Evolutionary conservation across 371 early-diverging fungal species (phyloP).

Genomic region (Dentiscutata heterogama): DNA sequence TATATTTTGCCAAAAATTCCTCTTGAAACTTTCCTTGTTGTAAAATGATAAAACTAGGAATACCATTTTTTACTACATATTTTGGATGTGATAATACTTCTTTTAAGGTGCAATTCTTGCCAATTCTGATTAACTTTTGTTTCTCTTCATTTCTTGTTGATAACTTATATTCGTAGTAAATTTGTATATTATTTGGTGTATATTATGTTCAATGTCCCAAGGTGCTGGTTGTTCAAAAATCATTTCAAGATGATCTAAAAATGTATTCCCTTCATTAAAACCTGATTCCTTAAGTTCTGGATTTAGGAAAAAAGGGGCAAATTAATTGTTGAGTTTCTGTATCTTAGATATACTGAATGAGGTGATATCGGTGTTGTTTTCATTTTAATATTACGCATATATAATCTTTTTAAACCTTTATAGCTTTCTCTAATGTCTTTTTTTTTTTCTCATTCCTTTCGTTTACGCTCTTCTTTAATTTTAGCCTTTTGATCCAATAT

Average conservation of each 20-base stretch:
- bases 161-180: constrained; percentile 76
- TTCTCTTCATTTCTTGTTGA: constrained; percentile 59
- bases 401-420: constrained; percentile 55
- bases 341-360: constrained; percentile 76
- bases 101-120: constrained; percentile 64
- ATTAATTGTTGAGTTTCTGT: constrained; percentile 66
- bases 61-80: constrained; percentile 72
- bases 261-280: constrained; percentile 84
- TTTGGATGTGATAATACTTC: constrained; percentile 65
- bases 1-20: constrained; percentile 69
- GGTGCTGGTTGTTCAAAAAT: constrained; percentile 94
- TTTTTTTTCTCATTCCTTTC: constrained; percentile 62
- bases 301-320: constrained; percentile 95
- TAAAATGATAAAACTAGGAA: constrained; percentile 77
- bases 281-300: constrained; percentile 95
- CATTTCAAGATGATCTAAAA: constrained; percentile 73
- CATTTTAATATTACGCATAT: constrained; percentile 67
- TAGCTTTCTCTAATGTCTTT: constrained; percentile 57
- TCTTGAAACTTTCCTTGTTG: constrained; percentile 63
- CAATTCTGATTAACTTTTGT: constrained; percentile 76
- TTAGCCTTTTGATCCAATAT: constrained; percentile 56
- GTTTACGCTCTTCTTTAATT: constrained; percentile 60
- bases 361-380: constrained; percentile 58
- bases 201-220: constrained; percentile 86
- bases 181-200: constrained; percentile 71